Evolutionary conservation across 129 eudicot genomes (phyloP).

Genomic region (Helianthus tuberosus): DNA sequence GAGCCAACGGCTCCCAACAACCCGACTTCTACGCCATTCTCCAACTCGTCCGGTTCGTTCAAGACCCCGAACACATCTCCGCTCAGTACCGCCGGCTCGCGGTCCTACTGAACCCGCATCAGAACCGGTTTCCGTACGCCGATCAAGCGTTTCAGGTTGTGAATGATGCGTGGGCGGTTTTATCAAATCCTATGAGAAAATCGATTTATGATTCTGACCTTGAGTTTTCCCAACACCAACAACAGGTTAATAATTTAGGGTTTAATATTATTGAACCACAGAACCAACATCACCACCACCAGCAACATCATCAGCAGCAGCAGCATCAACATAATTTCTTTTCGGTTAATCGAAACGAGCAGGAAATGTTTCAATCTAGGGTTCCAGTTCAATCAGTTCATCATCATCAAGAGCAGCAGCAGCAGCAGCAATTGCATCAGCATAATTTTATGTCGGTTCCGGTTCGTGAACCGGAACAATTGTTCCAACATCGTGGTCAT

Average conservation of each 20-base stretch:
- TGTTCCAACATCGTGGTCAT: constrained; percentile 28
- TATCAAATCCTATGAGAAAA: constrained; percentile 67
- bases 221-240: constrained; percentile 37
- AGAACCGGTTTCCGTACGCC: constrained; percentile 50
- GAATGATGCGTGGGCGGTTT: constrained; percentile 69
- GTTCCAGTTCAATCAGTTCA: constrained; percentile 23
- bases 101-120: constrained; percentile 40
- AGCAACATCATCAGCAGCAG: constrained; percentile 15
- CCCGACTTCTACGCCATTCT: constrained; percentile 74
- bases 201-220: constrained; percentile 65
- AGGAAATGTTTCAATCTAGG: constrained; percentile 30
- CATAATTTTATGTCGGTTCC: constrained; percentile 36
- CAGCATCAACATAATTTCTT: constrained; percentile 39
- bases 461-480: constrained; percentile 13
- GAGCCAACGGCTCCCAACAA: constrained; percentile 40
- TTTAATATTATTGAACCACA: constrained; percentile 39
- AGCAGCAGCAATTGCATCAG: constrained; percentile 28
- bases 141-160: constrained; percentile 78
- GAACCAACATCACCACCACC: constrained; percentile 30
- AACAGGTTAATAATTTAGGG: constrained; percentile 38
- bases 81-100: constrained; percentile 67
- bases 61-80: constrained; percentile 62
- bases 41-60: constrained; percentile 58
- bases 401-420: background rate
- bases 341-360: constrained; percentile 36